Base-by-base conservation (phyloP, 306 rosid species). In the Prunus campanulata region DNA sequence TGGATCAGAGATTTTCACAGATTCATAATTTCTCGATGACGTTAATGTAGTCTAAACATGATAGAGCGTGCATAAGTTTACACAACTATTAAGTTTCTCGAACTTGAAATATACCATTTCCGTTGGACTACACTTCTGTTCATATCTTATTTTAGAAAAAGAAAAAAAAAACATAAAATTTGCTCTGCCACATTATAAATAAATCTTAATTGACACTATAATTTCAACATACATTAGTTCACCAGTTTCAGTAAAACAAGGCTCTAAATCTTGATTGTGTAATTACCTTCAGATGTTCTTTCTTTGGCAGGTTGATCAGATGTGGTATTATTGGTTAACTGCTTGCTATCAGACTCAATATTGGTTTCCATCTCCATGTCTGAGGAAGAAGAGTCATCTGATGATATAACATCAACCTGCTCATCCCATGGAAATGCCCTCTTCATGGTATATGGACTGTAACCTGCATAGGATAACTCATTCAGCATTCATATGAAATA, bases 341-440 rank as follows among this genome's bases (percentile, higher is more conserved):
- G 82, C 52, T 76, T 74, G 61, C 70, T 50, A 72, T 62, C 75
- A 42, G 10, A 14, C 49, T 75, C 86, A 74, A 68, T 57, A 12
- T 19, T 44, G 48, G 50, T 49, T n/a, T 73, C 82, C 72, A 74
- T 62, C 18, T 78, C 85, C 24, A 84, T 71, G 66, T 81, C 87
- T 9, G 89, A 84, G 29, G 90, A 77, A 77, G 92, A 86, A 76
- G 92, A 80, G 66, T 85, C 85, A 62, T 83, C 86, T 22, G 91
- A 90, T 5, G 83, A 78, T 59, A 78, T 76, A 55, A 86, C 77
- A 70, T 83, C 92, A 66, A 85, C 74, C 57, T 51, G 73, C 39
- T 80, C 85, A n/a, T 77, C 77, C 90, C 87, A 92, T 39, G 90
- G 89, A 74, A 68, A 49, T 69, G 89, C 24, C 68, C 91, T 92